A percentile compares a stretch with the other conserved stretches of the same genome.
Evolutionary conservation across 441 rosid species (phyloP).

Genomic region (Heliophila coronopifolia): DNA sequence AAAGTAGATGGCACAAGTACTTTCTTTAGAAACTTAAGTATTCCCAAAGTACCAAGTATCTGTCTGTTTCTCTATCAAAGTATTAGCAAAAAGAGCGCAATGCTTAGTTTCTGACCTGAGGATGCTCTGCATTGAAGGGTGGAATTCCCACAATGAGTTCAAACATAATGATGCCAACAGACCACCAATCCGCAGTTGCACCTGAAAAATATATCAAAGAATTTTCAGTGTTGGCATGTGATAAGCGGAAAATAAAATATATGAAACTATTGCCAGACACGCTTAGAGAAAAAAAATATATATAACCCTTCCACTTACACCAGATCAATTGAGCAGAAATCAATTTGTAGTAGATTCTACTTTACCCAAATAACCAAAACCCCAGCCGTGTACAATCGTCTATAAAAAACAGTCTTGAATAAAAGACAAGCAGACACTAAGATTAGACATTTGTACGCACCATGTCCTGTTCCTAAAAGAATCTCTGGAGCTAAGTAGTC

Average conservation of each 20-base stretch:
- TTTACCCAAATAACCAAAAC: too few species aligned
- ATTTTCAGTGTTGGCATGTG: conserved; percentile 1
- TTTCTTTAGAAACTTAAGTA: too few species aligned
- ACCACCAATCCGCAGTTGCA: conserved; percentile 99
- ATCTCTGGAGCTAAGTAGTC: conserved; percentile 96
- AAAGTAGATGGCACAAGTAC: too few species aligned
- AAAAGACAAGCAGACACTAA: conserved; percentile 17
- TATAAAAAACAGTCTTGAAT: background rate
- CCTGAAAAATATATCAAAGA: conserved; percentile 46
- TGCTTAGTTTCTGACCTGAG: conserved; percentile 58
- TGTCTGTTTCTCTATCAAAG: background rate
- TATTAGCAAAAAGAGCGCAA: conserved; percentile 13
- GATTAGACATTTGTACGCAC: conserved; percentile 41
- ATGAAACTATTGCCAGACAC: background rate
- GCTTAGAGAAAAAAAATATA: background rate
- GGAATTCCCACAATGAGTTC: conserved; percentile 97
- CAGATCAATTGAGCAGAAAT: background rate
- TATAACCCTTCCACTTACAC: conserved; percentile 8
- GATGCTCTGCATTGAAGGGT: conserved; percentile 97
- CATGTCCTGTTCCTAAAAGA: conserved; percentile 89
- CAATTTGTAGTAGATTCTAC: too few species aligned
- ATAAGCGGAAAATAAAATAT: conserved; percentile 14
- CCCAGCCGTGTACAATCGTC: too few species aligned
- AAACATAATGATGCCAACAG: conserved; percentile 92
- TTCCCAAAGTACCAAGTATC: too few species aligned